A percentile compares a stretch with the other conserved stretches of the same genome.
These are phyloP conservation scores for Penicillium chermesinum DNA, from an alignment of 495 filamentous ascomycete genomes.

Conservation along the genomic window DNA sequence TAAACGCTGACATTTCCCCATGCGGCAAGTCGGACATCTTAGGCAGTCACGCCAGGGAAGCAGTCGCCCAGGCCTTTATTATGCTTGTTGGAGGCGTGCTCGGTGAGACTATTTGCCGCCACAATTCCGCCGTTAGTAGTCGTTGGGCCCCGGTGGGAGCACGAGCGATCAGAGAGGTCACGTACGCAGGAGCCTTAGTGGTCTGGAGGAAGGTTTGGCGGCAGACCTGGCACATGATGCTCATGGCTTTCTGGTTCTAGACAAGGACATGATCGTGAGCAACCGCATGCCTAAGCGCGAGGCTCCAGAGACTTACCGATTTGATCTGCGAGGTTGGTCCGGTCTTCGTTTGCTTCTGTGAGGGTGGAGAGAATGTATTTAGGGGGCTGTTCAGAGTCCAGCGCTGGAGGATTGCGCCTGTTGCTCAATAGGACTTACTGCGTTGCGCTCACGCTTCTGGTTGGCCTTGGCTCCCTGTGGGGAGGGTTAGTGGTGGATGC, in stretches of 20 bases:
- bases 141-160: background rate
- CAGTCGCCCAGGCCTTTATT: constrained; percentile 24
- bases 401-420: too few relatives aligned
- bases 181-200: constrained; percentile 28
- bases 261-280: too few relatives aligned
- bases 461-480: constrained; percentile 25
- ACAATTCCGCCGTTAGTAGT: constrained; percentile 8
- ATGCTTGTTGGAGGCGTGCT: constrained; percentile 29
- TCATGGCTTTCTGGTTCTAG: constrained; percentile 28
- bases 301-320: constrained; percentile 11
- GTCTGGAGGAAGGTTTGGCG: constrained; percentile 27
- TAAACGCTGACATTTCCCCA: constrained; percentile 1
- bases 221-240: constrained; percentile 24
- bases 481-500: background rate
- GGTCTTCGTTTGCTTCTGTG: constrained; percentile 14
- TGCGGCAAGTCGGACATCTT: background rate
- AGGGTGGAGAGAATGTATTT: too few relatives aligned
- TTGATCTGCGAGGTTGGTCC: constrained; percentile 23
- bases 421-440: too few relatives aligned
- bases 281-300: too few relatives aligned
- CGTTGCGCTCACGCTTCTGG: constrained; percentile 27
- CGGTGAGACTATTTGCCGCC: constrained; percentile 15
- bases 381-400: too few relatives aligned
- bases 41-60: constrained; percentile 18
- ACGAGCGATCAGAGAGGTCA: background rate